A percentile compares a stretch with the other conserved stretches of the same genome.
Conservation (phyloP, 805 yeast species). For the Suhomyces faveliae region DNA sequence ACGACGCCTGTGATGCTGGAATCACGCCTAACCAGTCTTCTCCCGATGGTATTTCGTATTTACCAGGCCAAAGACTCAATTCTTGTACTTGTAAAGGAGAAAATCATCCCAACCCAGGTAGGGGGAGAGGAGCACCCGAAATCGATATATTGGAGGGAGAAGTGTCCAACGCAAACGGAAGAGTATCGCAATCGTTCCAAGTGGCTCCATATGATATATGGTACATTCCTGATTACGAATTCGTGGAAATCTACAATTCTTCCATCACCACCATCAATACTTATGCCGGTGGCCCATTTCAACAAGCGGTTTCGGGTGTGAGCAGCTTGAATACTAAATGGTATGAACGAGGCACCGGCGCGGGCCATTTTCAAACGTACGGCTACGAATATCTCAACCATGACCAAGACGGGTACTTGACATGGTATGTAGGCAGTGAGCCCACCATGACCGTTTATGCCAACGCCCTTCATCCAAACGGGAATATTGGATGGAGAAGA, state of each 20-base stretch:
- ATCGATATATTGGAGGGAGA: slow-evolving; percentile 91
- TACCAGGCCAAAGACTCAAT: slow-evolving; percentile 80
- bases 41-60: slow-evolving; percentile 80
- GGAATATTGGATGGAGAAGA: slow-evolving; percentile 81
- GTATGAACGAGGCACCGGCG: slow-evolving; percentile 68
- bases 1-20: slow-evolving; percentile 87
- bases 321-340: slow-evolving; percentile 77
- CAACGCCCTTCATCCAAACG: slow-evolving; percentile 80
- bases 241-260: slow-evolving; percentile 66
- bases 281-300: slow-evolving; percentile 90
- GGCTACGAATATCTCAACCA: slow-evolving; percentile 80
- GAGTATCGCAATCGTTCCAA: slow-evolving; percentile 90
- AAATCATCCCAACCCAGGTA: slow-evolving; percentile 84
- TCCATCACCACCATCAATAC: slow-evolving; percentile 78
- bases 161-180: slow-evolving; percentile 52
- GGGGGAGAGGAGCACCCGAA: slow-evolving; percentile 94
- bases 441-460: slow-evolving; percentile 77
- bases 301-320: slow-evolving; percentile 86
- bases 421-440: slow-evolving; percentile 81
- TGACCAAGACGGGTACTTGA: slow-evolving; percentile 63
- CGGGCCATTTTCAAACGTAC: slow-evolving; percentile 61
- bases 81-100: slow-evolving; percentile 78
- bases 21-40: slow-evolving; percentile 92
- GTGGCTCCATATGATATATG: slow-evolving; percentile 95
- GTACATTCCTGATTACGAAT: slow-evolving; percentile 88